Conservation (phyloP, 2,329 filamentous ascomycete species). For the Arthrobotrys conoides region DNA sequence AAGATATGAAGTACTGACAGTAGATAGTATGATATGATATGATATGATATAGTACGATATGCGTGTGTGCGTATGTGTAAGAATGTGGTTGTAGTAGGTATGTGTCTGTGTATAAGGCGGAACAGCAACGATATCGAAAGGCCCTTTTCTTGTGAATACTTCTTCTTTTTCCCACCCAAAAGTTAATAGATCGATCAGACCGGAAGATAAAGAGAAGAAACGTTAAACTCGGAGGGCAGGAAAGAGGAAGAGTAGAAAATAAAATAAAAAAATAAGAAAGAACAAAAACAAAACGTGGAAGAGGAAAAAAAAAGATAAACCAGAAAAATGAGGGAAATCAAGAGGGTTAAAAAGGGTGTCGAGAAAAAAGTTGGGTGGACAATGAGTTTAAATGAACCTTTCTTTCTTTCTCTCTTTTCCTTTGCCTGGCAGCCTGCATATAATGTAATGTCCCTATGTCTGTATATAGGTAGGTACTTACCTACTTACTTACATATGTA, state of each 20-base stretch:
- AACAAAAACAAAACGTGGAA: constrained; percentile 17
- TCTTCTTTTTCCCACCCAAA: constrained; percentile 48
- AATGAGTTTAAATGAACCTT: constrained; percentile 60
- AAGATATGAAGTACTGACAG: constrained; percentile 15
- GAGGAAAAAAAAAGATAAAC: constrained; percentile 16
- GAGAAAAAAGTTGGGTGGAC: constrained; percentile 39
- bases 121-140: constrained; percentile 58
- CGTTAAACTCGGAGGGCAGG: constrained; percentile 14
- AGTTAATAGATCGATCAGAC: constrained; percentile 39
- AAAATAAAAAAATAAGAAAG: background rate
- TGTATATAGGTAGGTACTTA: too few relatives aligned
- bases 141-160: constrained; percentile 34
- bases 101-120: constrained; percentile 39
- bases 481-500: too few relatives aligned
- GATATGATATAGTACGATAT: background rate
- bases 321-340: constrained; percentile 44
- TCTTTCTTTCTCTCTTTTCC: constrained; percentile 5
- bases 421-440: constrained; percentile 6
- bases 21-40: background rate
- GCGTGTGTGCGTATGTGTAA: constrained; percentile 3
- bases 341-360: constrained; percentile 46
- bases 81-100: background rate
- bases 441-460: background rate
- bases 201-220: constrained; percentile 25
- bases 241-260: constrained; percentile 1